Percentiles rank a stretch among this genome's conserved stretches.
These are phyloP conservation scores for Apiospora sp. DNA, from an alignment of 2,329 filamentous ascomycete species.

Conservation along the genomic window DNA sequence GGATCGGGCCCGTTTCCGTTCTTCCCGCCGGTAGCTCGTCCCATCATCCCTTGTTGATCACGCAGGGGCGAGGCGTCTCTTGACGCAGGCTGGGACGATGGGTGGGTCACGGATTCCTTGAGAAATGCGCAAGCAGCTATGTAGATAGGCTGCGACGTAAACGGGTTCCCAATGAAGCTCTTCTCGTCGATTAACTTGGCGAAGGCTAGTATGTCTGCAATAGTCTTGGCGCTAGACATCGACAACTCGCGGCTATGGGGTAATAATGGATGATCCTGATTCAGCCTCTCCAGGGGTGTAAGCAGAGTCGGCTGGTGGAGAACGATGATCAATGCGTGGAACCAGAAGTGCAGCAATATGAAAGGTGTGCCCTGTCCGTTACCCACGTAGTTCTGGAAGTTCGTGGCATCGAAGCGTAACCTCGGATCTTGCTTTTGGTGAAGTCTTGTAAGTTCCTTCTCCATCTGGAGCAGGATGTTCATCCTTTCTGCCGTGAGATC, in stretches of 20 bases:
- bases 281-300: conserved; percentile 72
- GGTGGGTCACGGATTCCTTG: conserved; percentile 79
- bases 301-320: conserved; percentile 85
- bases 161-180: conserved; percentile 87
- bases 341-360: conserved; percentile 87
- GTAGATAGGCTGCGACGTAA: conserved; percentile 90
- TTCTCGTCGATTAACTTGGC: conserved; percentile 86
- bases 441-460: conserved; percentile 75
- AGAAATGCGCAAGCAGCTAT: conserved; percentile 90
- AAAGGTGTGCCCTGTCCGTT: conserved; percentile 86
- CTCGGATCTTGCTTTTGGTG: conserved; percentile 78
- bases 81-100: conserved; percentile 68
- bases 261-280: conserved; percentile 73
- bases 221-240: conserved; percentile 91
- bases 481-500: conserved; percentile 81
- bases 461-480: conserved; percentile 77
- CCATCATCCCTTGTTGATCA: conserved; percentile 24
- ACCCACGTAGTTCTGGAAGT: conserved; percentile 86
- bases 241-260: conserved; percentile 82
- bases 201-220: conserved; percentile 87
- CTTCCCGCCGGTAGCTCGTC: conserved; percentile 9
- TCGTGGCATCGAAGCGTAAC: conserved; percentile 83
- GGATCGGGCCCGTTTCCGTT: conserved; percentile 35
- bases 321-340: conserved; percentile 85
- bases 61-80: conserved; percentile 40